Evolutionary conservation across 129 eudicot genomes (phyloP).

Genomic region (Deinandra increscens): DNA sequence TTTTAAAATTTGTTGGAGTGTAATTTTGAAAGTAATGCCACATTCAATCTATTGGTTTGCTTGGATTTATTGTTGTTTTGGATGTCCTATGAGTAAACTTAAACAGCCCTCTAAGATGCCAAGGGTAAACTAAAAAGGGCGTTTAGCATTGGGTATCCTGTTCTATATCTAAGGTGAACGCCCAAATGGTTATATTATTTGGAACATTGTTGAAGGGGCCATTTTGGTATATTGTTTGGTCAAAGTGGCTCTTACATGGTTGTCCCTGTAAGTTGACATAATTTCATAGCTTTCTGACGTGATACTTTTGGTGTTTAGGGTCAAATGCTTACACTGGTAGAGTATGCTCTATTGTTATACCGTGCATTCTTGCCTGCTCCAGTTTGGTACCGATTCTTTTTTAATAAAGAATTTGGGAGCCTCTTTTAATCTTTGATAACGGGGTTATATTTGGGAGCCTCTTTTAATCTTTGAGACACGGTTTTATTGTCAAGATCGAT

Average conservation of each 20-base stretch:
- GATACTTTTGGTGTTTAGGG: constrained; percentile 34
- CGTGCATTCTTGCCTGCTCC: constrained; percentile 73
- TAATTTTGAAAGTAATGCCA: too few relatives aligned
- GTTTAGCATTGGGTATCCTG: too few relatives aligned
- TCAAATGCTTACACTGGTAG: constrained; percentile 64
- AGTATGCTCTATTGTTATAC: constrained; percentile 51
- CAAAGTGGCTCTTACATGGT: not conserved
- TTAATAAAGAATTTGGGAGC: constrained; percentile 68
- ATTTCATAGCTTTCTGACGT: not conserved
- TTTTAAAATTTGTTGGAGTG: too few relatives aligned
- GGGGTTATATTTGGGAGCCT: constrained; percentile 56
- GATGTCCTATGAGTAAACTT: too few relatives aligned
- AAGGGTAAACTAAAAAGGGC: too few relatives aligned
- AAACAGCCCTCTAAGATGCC: too few relatives aligned
- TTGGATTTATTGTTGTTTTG: too few relatives aligned
- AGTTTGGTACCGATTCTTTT: constrained; percentile 70
- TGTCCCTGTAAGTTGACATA: not conserved
- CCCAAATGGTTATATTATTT: not conserved
- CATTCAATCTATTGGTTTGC: too few relatives aligned
- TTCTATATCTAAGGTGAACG: too few relatives aligned
- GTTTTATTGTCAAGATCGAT: too few relatives aligned
- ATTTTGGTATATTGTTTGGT: not conserved
- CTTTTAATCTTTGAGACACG: constrained; percentile 69
- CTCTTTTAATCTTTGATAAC: constrained; percentile 62
- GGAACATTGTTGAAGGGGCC: not conserved